Conservation (phyloP, 441 rosid species). For the Erodium trifolium region DNA sequence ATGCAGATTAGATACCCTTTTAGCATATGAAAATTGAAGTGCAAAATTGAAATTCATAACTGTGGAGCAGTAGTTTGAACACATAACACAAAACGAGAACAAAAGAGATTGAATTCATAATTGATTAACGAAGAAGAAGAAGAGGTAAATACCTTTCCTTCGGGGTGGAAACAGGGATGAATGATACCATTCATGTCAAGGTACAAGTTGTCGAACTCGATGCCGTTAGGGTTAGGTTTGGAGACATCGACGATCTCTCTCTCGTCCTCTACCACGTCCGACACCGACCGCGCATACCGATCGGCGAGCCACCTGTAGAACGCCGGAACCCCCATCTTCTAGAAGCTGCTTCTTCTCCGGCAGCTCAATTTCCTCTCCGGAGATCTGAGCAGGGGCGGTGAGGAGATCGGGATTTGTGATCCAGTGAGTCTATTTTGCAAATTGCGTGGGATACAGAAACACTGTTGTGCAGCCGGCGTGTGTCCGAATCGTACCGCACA, state of each 20-base stretch:
- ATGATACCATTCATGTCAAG: slow-evolving; percentile 96
- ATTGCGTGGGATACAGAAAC: neutral
- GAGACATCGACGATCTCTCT: slow-evolving; percentile 49
- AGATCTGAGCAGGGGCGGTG: neutral
- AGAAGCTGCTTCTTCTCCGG: neutral
- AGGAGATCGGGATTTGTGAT: neutral
- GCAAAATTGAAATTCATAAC: neutral
- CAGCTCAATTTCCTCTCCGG: neutral
- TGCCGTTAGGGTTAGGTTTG: slow-evolving; percentile 83
- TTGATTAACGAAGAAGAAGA: neutral
- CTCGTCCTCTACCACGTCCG: slow-evolving; percentile 71
- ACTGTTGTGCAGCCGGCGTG: neutral
- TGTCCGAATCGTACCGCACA: neutral
- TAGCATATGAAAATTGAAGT: neutral
- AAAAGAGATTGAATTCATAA: neutral
- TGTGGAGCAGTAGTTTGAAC: too few species aligned
- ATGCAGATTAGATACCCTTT: neutral
- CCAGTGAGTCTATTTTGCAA: neutral
- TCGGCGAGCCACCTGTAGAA: slow-evolving; percentile 97
- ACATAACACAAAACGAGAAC: too few species aligned
- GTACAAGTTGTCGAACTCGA: slow-evolving; percentile 81
- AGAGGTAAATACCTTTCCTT: slow-evolving; percentile 55
- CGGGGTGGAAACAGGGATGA: slow-evolving; percentile 97
- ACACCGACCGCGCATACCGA: slow-evolving; percentile 73
- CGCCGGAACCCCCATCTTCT: slow-evolving; percentile 86